phyloP scores from a whole-genome alignment of 805 yeast genomes.

The Zygosaccharomyces pseudorouxii region DNA sequence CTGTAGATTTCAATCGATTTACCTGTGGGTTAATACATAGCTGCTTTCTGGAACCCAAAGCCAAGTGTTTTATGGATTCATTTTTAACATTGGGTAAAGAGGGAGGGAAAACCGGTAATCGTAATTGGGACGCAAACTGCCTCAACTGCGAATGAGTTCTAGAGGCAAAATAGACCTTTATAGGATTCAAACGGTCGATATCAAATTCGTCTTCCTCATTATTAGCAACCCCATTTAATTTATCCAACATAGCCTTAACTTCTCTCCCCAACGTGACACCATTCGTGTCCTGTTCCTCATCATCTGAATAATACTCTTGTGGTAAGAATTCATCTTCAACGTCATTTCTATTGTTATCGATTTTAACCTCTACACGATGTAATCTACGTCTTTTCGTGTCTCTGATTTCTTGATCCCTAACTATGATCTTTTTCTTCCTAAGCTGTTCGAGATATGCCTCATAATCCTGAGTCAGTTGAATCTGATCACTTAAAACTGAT shows the following conservation, averaged over 20 bases:
- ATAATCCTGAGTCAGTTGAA: constrained; percentile 31
- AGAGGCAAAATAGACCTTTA: constrained; percentile 66
- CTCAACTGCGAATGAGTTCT: constrained; percentile 86
- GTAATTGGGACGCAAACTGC: constrained; percentile 73
- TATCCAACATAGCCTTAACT: constrained; percentile 44
- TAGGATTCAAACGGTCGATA: constrained; percentile 31
- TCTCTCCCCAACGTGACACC: constrained; percentile 38
- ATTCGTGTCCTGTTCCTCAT: constrained; percentile 32
- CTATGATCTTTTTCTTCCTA: constrained; percentile 9
- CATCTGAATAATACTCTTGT: constrained; percentile 19
- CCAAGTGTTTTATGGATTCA: constrained; percentile 61
- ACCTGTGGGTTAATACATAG: constrained; percentile 72
- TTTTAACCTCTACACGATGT: constrained; percentile 26
- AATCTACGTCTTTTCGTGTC: constrained; percentile 19
- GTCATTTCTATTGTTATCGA: constrained; percentile 17
- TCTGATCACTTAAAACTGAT: constrained; percentile 23
- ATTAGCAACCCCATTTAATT: constrained; percentile 34
- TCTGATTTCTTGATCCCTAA: constrained; percentile 8
- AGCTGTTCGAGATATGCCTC: constrained; percentile 35
- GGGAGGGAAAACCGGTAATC: constrained; percentile 58
- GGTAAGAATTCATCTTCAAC: constrained; percentile 23
- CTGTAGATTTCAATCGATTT: constrained; percentile 41
- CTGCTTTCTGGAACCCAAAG: constrained; percentile 82
- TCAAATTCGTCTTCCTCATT: constrained; percentile 18
- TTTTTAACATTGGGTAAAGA: constrained; percentile 38